A percentile compares a stretch with the other conserved stretches of the same genome.
Conservation (phyloP, 1,139 yeast genomes). For the Saccharomyces hybrid region DNA sequence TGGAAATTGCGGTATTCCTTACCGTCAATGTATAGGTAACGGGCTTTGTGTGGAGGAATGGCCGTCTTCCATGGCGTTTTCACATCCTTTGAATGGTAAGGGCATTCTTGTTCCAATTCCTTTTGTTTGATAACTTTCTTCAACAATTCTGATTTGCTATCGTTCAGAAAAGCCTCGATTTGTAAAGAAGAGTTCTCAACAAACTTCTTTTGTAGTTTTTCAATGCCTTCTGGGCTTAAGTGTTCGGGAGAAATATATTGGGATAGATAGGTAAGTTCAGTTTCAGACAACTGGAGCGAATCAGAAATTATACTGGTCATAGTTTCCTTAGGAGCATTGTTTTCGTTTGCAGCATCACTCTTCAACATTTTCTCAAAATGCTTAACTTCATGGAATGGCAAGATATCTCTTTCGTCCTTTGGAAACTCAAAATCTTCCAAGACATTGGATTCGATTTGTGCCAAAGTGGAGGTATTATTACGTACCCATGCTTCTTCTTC, state of each 20-base stretch:
- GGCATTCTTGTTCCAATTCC: slow-evolving; percentile 57
- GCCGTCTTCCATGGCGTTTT: slow-evolving; percentile 81
- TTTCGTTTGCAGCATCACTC: slow-evolving; percentile 1
- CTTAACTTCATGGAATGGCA: slow-evolving; percentile 28
- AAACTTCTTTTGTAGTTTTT: slow-evolving; percentile 45
- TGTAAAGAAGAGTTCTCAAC: slow-evolving; percentile 64
- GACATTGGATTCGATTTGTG: slow-evolving; percentile 71
- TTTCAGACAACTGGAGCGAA: slow-evolving; percentile 26
- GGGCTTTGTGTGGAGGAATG: slow-evolving; percentile 90
- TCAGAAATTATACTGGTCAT: slow-evolving; percentile 13
- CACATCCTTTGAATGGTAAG: slow-evolving; percentile 51
- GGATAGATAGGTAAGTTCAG: slow-evolving; percentile 43
- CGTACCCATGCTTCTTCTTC: slow-evolving; percentile 61
- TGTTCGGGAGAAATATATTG: slow-evolving; percentile 52
- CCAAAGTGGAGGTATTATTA: slow-evolving; percentile 70
- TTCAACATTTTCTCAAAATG: slow-evolving; percentile 19
- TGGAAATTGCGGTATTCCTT: slow-evolving; percentile 32
- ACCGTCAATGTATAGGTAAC: slow-evolving; percentile 82
- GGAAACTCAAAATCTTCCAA: slow-evolving; percentile 81
- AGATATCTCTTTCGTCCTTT: slow-evolving; percentile 35
- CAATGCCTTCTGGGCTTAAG: slow-evolving; percentile 39
- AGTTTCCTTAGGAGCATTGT: slow-evolving; percentile 6
- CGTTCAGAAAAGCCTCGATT: slow-evolving; percentile 53
- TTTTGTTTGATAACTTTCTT: slow-evolving; percentile 42
- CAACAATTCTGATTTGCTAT: slow-evolving; percentile 43